These are phyloP conservation scores for Rhizopogon rudus DNA, from an alignment of 768 basidiomycete species.

Conservation along the genomic window DNA sequence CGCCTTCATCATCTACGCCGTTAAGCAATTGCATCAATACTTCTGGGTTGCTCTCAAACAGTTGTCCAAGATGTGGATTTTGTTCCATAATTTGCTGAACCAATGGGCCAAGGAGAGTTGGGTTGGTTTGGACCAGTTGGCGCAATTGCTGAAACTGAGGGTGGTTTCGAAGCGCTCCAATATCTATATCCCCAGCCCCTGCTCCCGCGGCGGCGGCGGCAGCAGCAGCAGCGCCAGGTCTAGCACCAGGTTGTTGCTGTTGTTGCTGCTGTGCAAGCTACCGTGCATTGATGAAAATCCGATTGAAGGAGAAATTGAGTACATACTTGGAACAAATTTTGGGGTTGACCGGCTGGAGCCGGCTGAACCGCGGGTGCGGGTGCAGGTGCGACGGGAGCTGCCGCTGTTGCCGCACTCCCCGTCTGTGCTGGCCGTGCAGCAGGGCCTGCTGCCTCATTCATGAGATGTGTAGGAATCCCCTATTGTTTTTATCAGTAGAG, in stretches of 20 bases:
- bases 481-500: slow-evolving; percentile 24
- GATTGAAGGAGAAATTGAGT: background rate
- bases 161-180: slow-evolving; percentile 52
- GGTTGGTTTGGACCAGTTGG: slow-evolving; percentile 70
- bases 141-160: slow-evolving; percentile 73
- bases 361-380: slow-evolving; percentile 32
- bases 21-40: slow-evolving; percentile 61
- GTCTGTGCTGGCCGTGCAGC: slow-evolving; percentile 12
- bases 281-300: background rate
- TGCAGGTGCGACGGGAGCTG: slow-evolving; percentile 25
- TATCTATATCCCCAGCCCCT: slow-evolving; percentile 28
- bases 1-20: slow-evolving; percentile 33
- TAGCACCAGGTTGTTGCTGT: slow-evolving; percentile 26
- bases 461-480: slow-evolving; percentile 78
- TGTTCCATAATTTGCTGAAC: slow-evolving; percentile 73
- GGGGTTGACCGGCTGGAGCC: slow-evolving; percentile 43
- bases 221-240: slow-evolving; percentile 30
- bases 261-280: slow-evolving; percentile 75
- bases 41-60: slow-evolving; percentile 69
- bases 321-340: slow-evolving; percentile 83
- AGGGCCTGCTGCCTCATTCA: slow-evolving; percentile 34
- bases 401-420: slow-evolving; percentile 24
- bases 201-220: slow-evolving; percentile 17
- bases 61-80: slow-evolving; percentile 74
- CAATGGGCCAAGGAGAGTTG: slow-evolving; percentile 68